These are phyloP conservation scores for Ceratocystis eucalypticola DNA, from an alignment of 2,329 filamentous ascomycete genomes.

Conservation along the genomic window DNA sequence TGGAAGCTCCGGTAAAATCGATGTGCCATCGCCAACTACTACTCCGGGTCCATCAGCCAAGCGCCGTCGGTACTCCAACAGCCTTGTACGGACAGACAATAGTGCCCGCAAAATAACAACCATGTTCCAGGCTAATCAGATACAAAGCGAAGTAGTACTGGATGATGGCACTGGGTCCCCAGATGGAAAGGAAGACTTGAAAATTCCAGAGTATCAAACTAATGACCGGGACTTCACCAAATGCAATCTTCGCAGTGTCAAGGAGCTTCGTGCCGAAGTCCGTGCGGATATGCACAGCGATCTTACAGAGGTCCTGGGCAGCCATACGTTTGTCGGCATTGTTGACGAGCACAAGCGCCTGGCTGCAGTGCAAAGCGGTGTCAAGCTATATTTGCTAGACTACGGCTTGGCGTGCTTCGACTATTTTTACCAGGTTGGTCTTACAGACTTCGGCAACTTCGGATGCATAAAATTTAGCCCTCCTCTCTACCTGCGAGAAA, in stretches of 20 bases:
- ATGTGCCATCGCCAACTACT: slow-evolving; percentile 23
- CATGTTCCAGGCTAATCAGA: slow-evolving; percentile 56
- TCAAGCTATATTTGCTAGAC: slow-evolving; percentile 84
- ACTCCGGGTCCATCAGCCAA: slow-evolving; percentile 28
- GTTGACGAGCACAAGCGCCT: slow-evolving; percentile 78
- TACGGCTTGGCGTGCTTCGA: slow-evolving; percentile 79
- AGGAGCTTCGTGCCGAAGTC: slow-evolving; percentile 67
- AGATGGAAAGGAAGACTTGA: slow-evolving; percentile 34
- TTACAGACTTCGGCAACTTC: slow-evolving; percentile 94
- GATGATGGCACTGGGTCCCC: slow-evolving; percentile 28
- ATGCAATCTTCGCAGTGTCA: slow-evolving; percentile 72
- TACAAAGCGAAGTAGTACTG: slow-evolving; percentile 6
- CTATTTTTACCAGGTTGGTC: slow-evolving; percentile 87
- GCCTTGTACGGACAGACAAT: slow-evolving; percentile 78
- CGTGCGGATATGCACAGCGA: slow-evolving; percentile 71
- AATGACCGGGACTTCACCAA: slow-evolving; percentile 54
- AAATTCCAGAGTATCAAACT: slow-evolving; percentile 47
- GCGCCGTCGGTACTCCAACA: slow-evolving; percentile 45
- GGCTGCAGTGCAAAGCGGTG: slow-evolving; percentile 82
- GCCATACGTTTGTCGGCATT: slow-evolving; percentile 84
- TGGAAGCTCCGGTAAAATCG: slow-evolving; percentile 24
- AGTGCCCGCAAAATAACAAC: slow-evolving; percentile 88
- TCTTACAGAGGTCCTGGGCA: slow-evolving; percentile 73
- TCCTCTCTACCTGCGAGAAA: slow-evolving; percentile 53
- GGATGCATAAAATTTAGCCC: slow-evolving; percentile 70